Evolutionary conservation across 345 rosid genomes (phyloP).

Genomic region (Sisymbrium irio): DNA sequence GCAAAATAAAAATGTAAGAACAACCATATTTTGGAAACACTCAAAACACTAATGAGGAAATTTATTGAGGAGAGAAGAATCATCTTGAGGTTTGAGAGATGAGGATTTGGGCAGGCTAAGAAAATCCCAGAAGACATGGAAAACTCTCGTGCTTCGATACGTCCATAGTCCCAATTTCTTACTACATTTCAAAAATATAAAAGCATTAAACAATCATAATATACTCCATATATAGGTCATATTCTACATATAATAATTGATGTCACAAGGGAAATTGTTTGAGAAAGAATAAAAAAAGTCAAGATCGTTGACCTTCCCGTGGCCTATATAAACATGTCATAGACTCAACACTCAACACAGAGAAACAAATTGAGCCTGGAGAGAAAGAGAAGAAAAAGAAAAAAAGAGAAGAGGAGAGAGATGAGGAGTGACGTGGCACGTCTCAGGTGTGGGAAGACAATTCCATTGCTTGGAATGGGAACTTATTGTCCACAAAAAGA

Average conservation of each 20-base stretch:
- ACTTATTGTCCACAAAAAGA: constrained; percentile 58
- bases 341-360: constrained; percentile 12
- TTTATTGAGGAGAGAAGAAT: constrained; percentile 31
- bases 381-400: neutral
- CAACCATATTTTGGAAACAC: constrained; percentile 27
- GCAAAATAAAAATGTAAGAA: constrained; percentile 15
- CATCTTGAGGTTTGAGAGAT: constrained; percentile 35
- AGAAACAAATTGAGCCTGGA: neutral
- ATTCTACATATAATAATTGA: constrained; percentile 13
- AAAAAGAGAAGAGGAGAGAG: neutral
- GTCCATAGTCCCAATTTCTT: constrained; percentile 14
- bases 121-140: constrained; percentile 83
- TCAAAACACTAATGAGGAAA: constrained; percentile 33
- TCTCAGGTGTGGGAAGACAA: constrained; percentile 56
- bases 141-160: constrained; percentile 57
- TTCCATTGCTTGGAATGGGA: constrained; percentile 77
- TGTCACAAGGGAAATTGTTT: constrained; percentile 28
- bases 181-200: neutral
- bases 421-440: constrained; percentile 53
- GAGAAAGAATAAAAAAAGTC: constrained; percentile 15
- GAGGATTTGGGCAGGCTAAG: constrained; percentile 41
- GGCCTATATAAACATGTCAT: constrained; percentile 32
- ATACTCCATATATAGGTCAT: constrained; percentile 13
- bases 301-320: constrained; percentile 49
- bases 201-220: neutral